Evolutionary conservation across 2,329 filamentous ascomycete species (phyloP), one percentile per base, ranked within the genome.

Genomic region (Phialemoniopsis sp.): DNA sequence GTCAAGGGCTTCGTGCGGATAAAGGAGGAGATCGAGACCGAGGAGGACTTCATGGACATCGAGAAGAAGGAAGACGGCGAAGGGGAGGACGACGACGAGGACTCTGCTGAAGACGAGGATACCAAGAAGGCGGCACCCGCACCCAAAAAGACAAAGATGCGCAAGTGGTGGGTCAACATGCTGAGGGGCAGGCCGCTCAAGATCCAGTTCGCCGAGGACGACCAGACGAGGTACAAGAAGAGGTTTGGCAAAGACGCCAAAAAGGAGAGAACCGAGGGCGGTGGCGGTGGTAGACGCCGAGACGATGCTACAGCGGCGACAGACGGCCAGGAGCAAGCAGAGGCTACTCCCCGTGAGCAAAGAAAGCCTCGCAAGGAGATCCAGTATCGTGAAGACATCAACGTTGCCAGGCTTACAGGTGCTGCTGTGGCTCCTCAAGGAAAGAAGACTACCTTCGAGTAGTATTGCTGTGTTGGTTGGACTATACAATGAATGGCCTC

Each of bases 141-240:
- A 44, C 57, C 69, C 49, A 71, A 66, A 57, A 73, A 73, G 58
- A 75, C 68, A 51, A 80, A 79, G 62, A 79, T 64, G 52, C 69
- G 75, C 48, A 85, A 84, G 61, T 87, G 89, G 75, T 94, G 89
- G 77, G 83, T 96, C 48, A 95, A 95, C 65, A 78, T 82, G 53
- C 75, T 96, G 40, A 71, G 85, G 37, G 89, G 90, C 19, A 79
- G 93, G 21, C 76, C 82, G 46, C 72, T 98, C 49, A 87, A 91
- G 58, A 82, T 93, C 59, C 91, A 98, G 61, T 89, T 91, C 54
- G 93, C 93, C 15, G 93, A 98, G 66, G 93, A 97, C 61, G 81
- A 90, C 42, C 82, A 88, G 51, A 80, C 80, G 28, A 73, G 93
- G 42, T 98, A 98, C 64, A 91, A 91, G 70, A 98, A 97, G 73